Percentiles rank a stretch among this genome's conserved stretches.
These are phyloP conservation scores for Calonectria honghensis DNA, from an alignment of 2,329 filamentous ascomycete genomes.

Conservation along the genomic window DNA sequence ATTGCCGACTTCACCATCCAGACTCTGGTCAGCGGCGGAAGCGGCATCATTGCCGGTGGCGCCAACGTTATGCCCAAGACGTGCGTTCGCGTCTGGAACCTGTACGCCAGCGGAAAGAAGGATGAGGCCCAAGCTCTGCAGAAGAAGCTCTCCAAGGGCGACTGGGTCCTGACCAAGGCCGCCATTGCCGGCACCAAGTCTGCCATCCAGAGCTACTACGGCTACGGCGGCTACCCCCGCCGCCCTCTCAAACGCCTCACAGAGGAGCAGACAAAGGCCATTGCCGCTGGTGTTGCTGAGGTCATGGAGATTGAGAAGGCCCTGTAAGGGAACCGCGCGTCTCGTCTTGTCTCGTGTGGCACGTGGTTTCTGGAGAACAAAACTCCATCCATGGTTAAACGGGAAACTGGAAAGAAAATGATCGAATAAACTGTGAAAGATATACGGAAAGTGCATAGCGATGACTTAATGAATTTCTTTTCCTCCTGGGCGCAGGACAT, in stretches of 20 bases:
- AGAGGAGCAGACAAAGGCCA: slow-evolving; percentile 70
- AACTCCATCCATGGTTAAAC: not conserved
- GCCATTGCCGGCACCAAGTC: slow-evolving; percentile 92
- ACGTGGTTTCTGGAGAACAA: not conserved
- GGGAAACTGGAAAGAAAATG: slow-evolving; percentile 7
- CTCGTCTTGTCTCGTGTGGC: not conserved
- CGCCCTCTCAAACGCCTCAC: slow-evolving; percentile 81
- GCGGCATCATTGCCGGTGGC: slow-evolving; percentile 89
- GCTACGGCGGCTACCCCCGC: slow-evolving; percentile 86
- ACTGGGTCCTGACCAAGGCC: slow-evolving; percentile 89
- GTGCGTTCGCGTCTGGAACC: slow-evolving; percentile 85
- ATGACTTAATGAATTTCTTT: slow-evolving; percentile 34
- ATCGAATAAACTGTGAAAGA: slow-evolving; percentile 26
- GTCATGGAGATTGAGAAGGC: slow-evolving; percentile 79
- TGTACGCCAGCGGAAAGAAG: slow-evolving; percentile 82
- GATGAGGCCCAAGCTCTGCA: slow-evolving; percentile 86
- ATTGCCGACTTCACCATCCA: slow-evolving; percentile 92
- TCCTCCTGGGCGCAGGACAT: slow-evolving; percentile 30
- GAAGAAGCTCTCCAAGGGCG: slow-evolving; percentile 84
- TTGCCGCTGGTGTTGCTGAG: slow-evolving; percentile 75
- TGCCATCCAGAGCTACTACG: slow-evolving; percentile 86
- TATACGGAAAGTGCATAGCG: slow-evolving; percentile 40
- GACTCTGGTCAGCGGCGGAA: slow-evolving; percentile 85
- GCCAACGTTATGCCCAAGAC: slow-evolving; percentile 91
- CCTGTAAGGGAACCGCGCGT: slow-evolving; percentile 57